Evolutionary conservation across 345 rosid genomes (phyloP).

Genomic region (Gossypium raimondii): DNA sequence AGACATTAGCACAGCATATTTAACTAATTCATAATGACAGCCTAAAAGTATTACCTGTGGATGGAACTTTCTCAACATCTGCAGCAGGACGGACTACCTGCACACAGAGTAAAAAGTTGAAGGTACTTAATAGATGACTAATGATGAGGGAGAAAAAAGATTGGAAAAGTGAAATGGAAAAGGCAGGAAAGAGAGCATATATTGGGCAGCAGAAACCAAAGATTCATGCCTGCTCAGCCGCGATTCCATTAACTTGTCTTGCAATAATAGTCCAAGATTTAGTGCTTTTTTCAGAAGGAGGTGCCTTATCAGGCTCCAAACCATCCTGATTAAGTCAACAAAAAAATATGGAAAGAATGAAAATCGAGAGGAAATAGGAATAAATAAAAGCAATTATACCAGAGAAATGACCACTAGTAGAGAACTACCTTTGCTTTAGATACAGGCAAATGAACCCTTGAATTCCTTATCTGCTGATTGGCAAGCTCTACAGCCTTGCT

Average conservation of each 20-base stretch:
- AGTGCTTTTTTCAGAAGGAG: slow-evolving; percentile 53
- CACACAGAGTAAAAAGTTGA: slow-evolving; percentile 6
- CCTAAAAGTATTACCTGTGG: slow-evolving; percentile 53
- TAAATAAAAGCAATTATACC: neutral
- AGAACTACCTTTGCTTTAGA: slow-evolving; percentile 58
- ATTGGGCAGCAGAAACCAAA: neutral
- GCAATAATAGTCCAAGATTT: slow-evolving; percentile 80
- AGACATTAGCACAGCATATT: neutral
- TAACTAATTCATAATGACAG: neutral
- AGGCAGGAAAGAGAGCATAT: neutral
- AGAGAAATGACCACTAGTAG: slow-evolving; percentile 9
- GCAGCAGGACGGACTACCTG: slow-evolving; percentile 56
- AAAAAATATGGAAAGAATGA: slow-evolving; percentile 12
- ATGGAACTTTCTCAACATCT: slow-evolving; percentile 62
- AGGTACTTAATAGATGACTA: neutral
- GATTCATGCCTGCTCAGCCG: slow-evolving; percentile 73
- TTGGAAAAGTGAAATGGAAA: neutral
- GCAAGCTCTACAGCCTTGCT: slow-evolving; percentile 86
- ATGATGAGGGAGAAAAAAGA: neutral
- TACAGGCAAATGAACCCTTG: slow-evolving; percentile 50
- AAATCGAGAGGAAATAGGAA: neutral
- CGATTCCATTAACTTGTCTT: slow-evolving; percentile 77
- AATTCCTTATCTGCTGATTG: slow-evolving; percentile 63
- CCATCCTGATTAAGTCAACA: slow-evolving; percentile 47
- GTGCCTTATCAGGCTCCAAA: slow-evolving; percentile 70